A percentile compares a stretch with the other conserved stretches of the same genome.
Conservation (phyloP, 306 rosid genomes). For the Sindora glabra region DNA sequence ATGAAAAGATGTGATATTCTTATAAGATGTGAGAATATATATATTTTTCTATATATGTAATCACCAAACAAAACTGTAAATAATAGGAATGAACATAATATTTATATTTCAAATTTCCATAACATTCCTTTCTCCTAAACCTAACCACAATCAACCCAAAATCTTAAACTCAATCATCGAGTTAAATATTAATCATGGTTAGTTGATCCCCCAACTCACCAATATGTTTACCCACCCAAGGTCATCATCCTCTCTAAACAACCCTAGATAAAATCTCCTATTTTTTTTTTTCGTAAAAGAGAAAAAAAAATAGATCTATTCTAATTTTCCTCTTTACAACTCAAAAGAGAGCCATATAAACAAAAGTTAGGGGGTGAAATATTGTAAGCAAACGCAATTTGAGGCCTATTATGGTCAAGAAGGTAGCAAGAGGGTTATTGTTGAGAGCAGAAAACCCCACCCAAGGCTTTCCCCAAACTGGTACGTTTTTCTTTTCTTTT, state of each 20-base stretch:
- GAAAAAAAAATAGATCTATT: slow-evolving; percentile 4
- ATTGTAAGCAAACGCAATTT: background rate
- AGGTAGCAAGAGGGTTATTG: slow-evolving; percentile 6
- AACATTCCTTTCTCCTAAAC: background rate
- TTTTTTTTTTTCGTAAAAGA: background rate
- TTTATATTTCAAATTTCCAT: too few relatives aligned
- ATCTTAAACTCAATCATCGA: slow-evolving; percentile 23
- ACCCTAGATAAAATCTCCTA: slow-evolving; percentile 8
- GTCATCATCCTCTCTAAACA: background rate
- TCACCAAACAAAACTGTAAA: too few relatives aligned
- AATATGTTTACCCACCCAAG: background rate
- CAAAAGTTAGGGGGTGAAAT: background rate
- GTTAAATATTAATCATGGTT: slow-evolving; percentile 42
- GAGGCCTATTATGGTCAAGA: slow-evolving; percentile 13
- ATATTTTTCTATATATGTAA: too few relatives aligned
- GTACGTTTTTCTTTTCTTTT: slow-evolving; percentile 21
- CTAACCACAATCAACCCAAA: background rate
- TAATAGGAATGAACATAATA: too few relatives aligned
- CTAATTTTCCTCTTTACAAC: background rate
- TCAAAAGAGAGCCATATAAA: background rate
- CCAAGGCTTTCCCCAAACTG: background rate
- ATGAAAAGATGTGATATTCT: too few relatives aligned
- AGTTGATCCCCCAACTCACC: slow-evolving; percentile 1
- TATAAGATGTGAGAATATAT: too few relatives aligned
- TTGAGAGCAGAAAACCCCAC: background rate